Evolutionary conservation across 768 basidiomycete genomes (phyloP).

Genomic region (Kwoniella bestiolae): DNA sequence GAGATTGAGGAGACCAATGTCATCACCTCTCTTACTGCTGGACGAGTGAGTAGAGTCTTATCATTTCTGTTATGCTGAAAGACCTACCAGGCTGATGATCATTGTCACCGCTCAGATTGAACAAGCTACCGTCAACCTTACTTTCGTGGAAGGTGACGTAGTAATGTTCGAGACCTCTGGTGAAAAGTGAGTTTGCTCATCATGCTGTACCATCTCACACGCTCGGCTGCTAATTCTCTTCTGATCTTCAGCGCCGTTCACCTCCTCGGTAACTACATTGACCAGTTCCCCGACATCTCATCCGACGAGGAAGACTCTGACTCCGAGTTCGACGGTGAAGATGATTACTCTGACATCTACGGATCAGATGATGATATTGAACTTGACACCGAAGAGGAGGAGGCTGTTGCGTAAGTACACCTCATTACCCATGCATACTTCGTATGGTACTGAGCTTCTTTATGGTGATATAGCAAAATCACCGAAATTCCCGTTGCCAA

Average conservation of each 20-base stretch:
- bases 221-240: neutral
- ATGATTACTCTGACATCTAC: conserved; percentile 64
- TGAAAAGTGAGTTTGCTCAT: conserved; percentile 65
- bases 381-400: conserved; percentile 61
- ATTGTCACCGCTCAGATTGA: conserved; percentile 66
- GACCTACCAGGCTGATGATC: conserved; percentile 11
- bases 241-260: conserved; percentile 67
- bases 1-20: conserved; percentile 61
- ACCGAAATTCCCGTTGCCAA: conserved; percentile 42
- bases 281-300: conserved; percentile 60
- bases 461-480: conserved; percentile 35
- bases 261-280: conserved; percentile 83
- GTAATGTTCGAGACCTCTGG: conserved; percentile 74
- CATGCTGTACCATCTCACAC: neutral
- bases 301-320: conserved; percentile 82
- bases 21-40: conserved; percentile 78
- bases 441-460: neutral
- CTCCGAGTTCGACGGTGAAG: conserved; percentile 68
- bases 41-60: conserved; percentile 64
- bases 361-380: conserved; percentile 70
- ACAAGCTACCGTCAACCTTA: conserved; percentile 71
- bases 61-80: neutral
- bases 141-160: conserved; percentile 67
- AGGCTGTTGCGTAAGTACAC: conserved; percentile 54
- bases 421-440: neutral